phyloP scores from a whole-genome alignment of 2,329 filamentous ascomycete genomes.

The Keithomyces neogunnii region DNA sequence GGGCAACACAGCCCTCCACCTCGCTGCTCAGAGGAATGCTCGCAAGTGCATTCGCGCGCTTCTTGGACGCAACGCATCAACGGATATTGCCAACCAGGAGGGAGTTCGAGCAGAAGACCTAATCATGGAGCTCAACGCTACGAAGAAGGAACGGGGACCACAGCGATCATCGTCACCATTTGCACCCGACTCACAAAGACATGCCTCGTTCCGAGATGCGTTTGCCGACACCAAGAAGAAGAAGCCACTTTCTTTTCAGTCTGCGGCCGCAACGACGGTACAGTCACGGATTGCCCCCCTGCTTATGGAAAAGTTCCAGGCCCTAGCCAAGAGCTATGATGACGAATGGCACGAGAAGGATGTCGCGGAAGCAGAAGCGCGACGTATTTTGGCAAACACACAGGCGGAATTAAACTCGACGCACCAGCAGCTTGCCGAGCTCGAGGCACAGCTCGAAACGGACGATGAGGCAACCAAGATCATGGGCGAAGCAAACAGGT shows the following conservation, averaged over 20 bases:
- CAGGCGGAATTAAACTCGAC: slow-evolving; percentile 57
- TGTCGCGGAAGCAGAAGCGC: slow-evolving; percentile 58
- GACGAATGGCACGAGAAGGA: slow-evolving; percentile 69
- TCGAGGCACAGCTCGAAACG: slow-evolving; percentile 46
- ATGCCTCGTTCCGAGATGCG: slow-evolving; percentile 44
- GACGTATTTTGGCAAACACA: slow-evolving; percentile 56
- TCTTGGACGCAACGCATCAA: slow-evolving; percentile 70
- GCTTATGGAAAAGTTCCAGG: slow-evolving; percentile 63
- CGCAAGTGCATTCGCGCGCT: slow-evolving; percentile 81
- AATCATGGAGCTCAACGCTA: slow-evolving; percentile 66
- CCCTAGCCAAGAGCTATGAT: slow-evolving; percentile 63
- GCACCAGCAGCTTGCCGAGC: slow-evolving; percentile 50
- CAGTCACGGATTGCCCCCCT: slow-evolving; percentile 61
- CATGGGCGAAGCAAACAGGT: slow-evolving; percentile 39
- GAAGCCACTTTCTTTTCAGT: slow-evolving; percentile 39
- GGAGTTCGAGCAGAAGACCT: slow-evolving; percentile 80
- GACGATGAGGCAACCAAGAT: slow-evolving; percentile 44
- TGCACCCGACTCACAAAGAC: slow-evolving; percentile 52
- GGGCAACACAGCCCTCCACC: slow-evolving; percentile 76
- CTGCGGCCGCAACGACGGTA: slow-evolving; percentile 59
- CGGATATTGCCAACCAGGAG: slow-evolving; percentile 73
- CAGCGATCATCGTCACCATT: slow-evolving; percentile 70
- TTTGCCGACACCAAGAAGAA: slow-evolving; percentile 35
- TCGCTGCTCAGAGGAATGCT: slow-evolving; percentile 73
- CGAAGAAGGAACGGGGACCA: slow-evolving; percentile 56